Evolutionary conservation across 2,329 filamentous ascomycete genomes (phyloP), one percentile per base, ranked within the genome.

Genomic region (Myriosclerotinia duriaeana): DNA sequence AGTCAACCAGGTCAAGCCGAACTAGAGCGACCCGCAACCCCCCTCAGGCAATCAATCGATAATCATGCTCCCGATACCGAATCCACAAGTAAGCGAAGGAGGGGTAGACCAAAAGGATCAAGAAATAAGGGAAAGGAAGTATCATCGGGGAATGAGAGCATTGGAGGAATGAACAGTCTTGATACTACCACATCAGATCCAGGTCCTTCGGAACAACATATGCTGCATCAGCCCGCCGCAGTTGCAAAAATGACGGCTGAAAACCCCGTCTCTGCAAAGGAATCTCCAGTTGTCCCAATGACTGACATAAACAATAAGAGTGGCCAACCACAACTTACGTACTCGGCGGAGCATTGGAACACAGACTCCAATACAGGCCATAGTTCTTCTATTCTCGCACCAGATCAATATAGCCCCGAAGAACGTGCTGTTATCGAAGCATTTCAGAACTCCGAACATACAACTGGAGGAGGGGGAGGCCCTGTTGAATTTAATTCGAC

Each of bases 31-130:
- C 73, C 60, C 66, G 69, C 60, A 12, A 72, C 73, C 42, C 71
- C 71, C 42, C 26, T 54, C 15, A 71, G 70, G 55, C 69, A 70
- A 54, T 67, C 70, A 53, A 53, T 48, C 22, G 68, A 70, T 38
- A 70, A 71, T 48, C 56, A 56, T 26, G 50, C 60, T 11, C 55
- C 60, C 26, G 69, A 66, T 48, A 64, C 65, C 46, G 58, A 69
- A 46, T 73, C 73, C 56, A 70, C 69, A 22, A 73, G 38, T 70
- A 78, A 72, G 65, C 72, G 67, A 73, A 75, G 74, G 62, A 67
- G 76, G 54, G 75, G 83, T 7, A 78, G 83, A 42, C 83, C 83
- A 0, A 84, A 84, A 67, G 83, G 83, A 0, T 84, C 83, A 1
- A 83, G 81, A 67, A 85, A 84, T 68, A 78, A 80, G 3, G 70